phyloP scores from a whole-genome alignment of 495 filamentous ascomycete species.

The Neurospora sp. region DNA sequence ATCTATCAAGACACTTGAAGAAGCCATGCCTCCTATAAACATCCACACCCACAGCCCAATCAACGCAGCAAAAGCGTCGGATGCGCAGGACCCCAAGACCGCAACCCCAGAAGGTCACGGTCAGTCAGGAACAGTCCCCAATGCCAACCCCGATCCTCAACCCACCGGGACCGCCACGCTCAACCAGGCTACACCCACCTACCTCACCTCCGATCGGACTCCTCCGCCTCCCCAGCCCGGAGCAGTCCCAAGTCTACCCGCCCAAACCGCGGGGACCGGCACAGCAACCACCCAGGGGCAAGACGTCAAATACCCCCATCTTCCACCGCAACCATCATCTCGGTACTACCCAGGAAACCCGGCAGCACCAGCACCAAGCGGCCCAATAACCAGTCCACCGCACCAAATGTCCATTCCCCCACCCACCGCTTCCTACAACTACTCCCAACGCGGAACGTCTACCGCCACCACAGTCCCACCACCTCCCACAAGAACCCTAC shows the following conservation, averaged over 20 bases:
- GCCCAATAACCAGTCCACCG: slow-evolving; percentile 26
- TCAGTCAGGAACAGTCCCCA: slow-evolving; percentile 11
- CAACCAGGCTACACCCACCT: slow-evolving; percentile 25
- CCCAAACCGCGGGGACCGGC: neutral
- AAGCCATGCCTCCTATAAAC: slow-evolving; percentile 48
- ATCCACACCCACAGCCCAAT: slow-evolving; percentile 52
- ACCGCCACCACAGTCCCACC: slow-evolving; percentile 14
- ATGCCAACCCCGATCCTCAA: slow-evolving; percentile 31
- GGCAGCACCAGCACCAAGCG: slow-evolving; percentile 5
- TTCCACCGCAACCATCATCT: neutral
- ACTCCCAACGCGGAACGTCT: slow-evolving; percentile 26
- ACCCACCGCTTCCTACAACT: slow-evolving; percentile 16
- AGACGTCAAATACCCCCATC: neutral
- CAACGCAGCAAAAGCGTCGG: slow-evolving; percentile 40
- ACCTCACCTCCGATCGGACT: slow-evolving; percentile 17
- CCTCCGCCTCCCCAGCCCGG: slow-evolving; percentile 56
- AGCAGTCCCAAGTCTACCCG: slow-evolving; percentile 14
- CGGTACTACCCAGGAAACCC: neutral
- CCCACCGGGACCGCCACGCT: slow-evolving; percentile 37
- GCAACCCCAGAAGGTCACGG: slow-evolving; percentile 16
- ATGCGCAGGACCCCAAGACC: slow-evolving; percentile 37
- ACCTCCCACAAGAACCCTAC: neutral
- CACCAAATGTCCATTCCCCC: slow-evolving; percentile 33
- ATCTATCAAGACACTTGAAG: slow-evolving; percentile 11
- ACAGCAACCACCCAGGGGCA: neutral